Evolutionary conservation across 2,329 filamentous ascomycete species (phyloP), one percentile per base, ranked within the genome.

Genomic region (Alternaria metachromatica): DNA sequence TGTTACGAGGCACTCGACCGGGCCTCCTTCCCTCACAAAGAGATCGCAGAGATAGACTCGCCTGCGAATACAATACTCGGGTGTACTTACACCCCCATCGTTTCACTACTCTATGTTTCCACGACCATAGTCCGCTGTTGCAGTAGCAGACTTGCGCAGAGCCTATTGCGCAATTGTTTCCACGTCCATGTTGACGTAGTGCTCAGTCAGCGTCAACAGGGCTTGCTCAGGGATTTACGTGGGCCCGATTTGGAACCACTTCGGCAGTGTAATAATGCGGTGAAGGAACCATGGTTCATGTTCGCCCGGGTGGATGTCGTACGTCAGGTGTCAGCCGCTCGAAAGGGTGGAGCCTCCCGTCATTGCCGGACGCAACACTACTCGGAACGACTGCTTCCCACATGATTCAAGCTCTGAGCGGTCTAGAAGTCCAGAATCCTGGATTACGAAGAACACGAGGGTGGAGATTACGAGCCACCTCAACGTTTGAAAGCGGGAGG

Each of bases 241-340:
- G 45, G n/a, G 54, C 49, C 37, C 51, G 60, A n/a, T 25, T 12
- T 56, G 60, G 60, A 30, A 30, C 30, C 56, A 48, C 20, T 43
- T 55, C 50, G 60, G 60, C 60, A 54, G 60, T n/a, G 15, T 9
- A 44, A 58, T 59, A 11, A 54, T 64, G 64, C 62, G 62, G 62
- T 59, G 62, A 64, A 59, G 54, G 54, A 64, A 62, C 62, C 55
- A 54, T 48, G 62, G 64, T 64, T 64, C 37, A 41, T 41, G 33
- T 18, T 11, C 15, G 37, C 37, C 37, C 37, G 15, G 37, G 37
- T 45, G 33, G 30, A 49, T 45, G 58, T 56, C 41, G 49, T 56
- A 49, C 54, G 62, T 56, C 58, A 59, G 55, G 46, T 54, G 55
- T 62, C 53, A 50, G 44, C 48, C 30, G 48, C 43, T 62, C 21